Evolutionary conservation across 164 flowering plant genomes (phyloP).

Genomic region (Piper betle): DNA sequence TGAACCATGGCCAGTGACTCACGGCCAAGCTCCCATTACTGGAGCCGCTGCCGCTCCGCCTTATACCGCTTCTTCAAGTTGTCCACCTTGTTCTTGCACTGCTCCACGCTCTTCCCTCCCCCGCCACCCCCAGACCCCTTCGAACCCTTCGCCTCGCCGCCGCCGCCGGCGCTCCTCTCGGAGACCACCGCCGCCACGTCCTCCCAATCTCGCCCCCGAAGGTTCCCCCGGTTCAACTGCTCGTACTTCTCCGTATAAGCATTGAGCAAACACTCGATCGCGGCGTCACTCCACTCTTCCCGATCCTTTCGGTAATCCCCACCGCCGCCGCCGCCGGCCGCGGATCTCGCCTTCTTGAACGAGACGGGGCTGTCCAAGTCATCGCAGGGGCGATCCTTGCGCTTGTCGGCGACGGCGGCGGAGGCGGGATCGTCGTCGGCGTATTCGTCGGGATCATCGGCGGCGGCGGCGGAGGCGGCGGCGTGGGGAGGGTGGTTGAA

Average conservation of each 20-base stretch:
- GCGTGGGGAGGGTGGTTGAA: slow-evolving; percentile 9
- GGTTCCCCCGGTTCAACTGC: slow-evolving; percentile 32
- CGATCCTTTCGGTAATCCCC: slow-evolving; percentile 33
- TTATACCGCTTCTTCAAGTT: slow-evolving; percentile 93
- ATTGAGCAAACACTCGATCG: slow-evolving; percentile 26
- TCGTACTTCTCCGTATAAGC: slow-evolving; percentile 34
- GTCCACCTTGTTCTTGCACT: slow-evolving; percentile 94
- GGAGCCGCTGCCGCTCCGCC: slow-evolving; percentile 73
- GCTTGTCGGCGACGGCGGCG: slow-evolving; percentile 13
- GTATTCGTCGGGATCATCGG: slow-evolving; percentile 14
- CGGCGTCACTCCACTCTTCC: slow-evolving; percentile 40
- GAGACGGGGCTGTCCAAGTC: slow-evolving; percentile 1
- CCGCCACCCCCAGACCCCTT: slow-evolving; percentile 1
- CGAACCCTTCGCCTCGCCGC: neutral
- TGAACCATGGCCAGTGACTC: slow-evolving; percentile 93
- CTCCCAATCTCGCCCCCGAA: slow-evolving; percentile 39
- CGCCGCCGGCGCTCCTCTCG: slow-evolving; percentile 6
- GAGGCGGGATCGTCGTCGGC: slow-evolving; percentile 20
- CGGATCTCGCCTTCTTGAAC: slow-evolving; percentile 3
- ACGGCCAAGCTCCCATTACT: slow-evolving; percentile 36
- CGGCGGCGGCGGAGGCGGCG: slow-evolving; percentile 7
- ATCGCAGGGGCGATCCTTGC: slow-evolving; percentile 20
- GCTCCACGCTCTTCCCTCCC: slow-evolving; percentile 63
- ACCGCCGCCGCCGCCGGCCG: slow-evolving; percentile 36
- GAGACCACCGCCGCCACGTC: slow-evolving; percentile 29